Base-by-base conservation (phyloP, 2,329 filamentous ascomycete species). In the Fusarium setosum region DNA sequence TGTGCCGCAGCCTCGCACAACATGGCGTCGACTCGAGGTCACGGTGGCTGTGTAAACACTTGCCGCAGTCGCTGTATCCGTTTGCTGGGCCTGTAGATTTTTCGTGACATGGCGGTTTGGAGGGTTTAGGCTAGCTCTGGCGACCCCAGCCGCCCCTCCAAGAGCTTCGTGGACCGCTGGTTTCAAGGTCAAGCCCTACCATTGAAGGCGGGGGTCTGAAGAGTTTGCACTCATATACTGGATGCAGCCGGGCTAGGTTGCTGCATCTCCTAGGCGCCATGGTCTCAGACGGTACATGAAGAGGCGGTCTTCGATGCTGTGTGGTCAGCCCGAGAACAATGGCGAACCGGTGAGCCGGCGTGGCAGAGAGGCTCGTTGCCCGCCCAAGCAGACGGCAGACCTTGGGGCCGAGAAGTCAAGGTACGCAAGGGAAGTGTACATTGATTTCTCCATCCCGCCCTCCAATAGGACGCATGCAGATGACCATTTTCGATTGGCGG, bases 1-100 rank as follows among this genome's bases (percentile, higher is more conserved):
- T 56, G 53, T 20, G 56, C 61, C 48, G 32, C 45, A 31, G 40
- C 31, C 44, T 66, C 52, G 56, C 61, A 71, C 68, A 20, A 37
- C 34, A 51, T 56, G 40, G 40, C 21, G 42, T 23, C 40, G 40
- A 52, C 32, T 61, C 31, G 45, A 56, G 47, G 38, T 26, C 34
- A 41, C 37, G 21, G 35, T 38, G 37, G 40, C 37, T 35, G 44
- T 66, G 52, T 37, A 51, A 68, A 61, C 50, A 49, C 47, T 51
- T 42, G 24, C 35, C 29, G 40, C 34, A 41, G 32, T 61, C 44
- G 41, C 52, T 48, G 50, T 56, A 29, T 17, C 52, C 18, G 24
- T 18, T n/a, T 18, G 42, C 52, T 49, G 29, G n/a, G 53, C 21
- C 26, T 65, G 40, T 26, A 40, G 50, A 40, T 49, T 37, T 53